Conservation (phyloP, 768 basidiomycete species). For the Boletus subparvulus region DNA sequence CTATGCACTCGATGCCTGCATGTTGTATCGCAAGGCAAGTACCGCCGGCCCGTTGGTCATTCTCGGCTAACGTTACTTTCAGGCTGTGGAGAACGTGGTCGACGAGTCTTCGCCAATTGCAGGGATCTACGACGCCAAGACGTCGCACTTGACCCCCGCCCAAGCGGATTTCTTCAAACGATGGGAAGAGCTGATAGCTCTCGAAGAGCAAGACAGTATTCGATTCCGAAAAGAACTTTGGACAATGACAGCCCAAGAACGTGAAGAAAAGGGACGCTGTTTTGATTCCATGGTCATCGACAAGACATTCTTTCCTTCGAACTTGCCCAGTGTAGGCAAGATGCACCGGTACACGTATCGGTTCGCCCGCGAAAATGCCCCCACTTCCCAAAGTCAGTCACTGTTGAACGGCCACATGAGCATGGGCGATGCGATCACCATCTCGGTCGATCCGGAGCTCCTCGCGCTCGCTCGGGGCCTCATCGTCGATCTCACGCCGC, state of each 20-base stretch:
- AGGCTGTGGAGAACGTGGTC: slow-evolving; percentile 70
- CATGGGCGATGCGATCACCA: slow-evolving; percentile 76
- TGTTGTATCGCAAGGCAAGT: slow-evolving; percentile 86
- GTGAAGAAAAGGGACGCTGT: slow-evolving; percentile 82
- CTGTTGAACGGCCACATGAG: slow-evolving; percentile 79
- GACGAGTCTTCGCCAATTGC: slow-evolving; percentile 55
- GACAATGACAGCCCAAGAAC: slow-evolving; percentile 80
- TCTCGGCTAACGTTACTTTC: slow-evolving; percentile 5
- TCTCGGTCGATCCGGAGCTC: slow-evolving; percentile 87
- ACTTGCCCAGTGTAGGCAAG: slow-evolving; percentile 40
- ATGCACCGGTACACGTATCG: slow-evolving; percentile 81
- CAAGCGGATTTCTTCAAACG: slow-evolving; percentile 81
- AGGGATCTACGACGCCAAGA: slow-evolving; percentile 74
- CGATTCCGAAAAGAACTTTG: slow-evolving; percentile 90
- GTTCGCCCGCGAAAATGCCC: slow-evolving; percentile 46
- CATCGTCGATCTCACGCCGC: slow-evolving; percentile 67
- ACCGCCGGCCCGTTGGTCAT: background rate
- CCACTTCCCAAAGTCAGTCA: slow-evolving; percentile 12
- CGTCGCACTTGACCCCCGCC: slow-evolving; percentile 66
- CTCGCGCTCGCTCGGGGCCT: slow-evolving; percentile 83
- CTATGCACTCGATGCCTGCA: slow-evolving; percentile 82
- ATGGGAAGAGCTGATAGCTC: slow-evolving; percentile 84
- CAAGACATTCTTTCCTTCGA: slow-evolving; percentile 33
- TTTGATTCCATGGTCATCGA: slow-evolving; percentile 79
- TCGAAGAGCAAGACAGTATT: slow-evolving; percentile 85